Evolutionary conservation across 208 protist species (phyloP), one percentile per base, ranked within the genome.

Genomic region (Crithidia sp.): DNA sequence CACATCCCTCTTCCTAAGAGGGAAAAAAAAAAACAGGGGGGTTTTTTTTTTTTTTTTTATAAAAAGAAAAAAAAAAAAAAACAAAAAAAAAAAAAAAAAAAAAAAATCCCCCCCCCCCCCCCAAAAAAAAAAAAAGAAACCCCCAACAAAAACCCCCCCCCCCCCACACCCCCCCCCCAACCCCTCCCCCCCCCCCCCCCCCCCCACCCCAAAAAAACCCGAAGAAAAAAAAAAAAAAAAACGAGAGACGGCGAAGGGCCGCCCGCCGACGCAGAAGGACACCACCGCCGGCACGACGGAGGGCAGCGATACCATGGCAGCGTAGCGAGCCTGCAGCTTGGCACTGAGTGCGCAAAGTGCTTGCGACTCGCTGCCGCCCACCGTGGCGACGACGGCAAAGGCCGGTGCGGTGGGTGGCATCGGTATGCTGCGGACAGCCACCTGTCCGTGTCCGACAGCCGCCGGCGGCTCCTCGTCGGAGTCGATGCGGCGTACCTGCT

Each of bases 271-370:
- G 40, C 71, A 56, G 59, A 94, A 88, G 16, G 44, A 55, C 0
- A 94, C 76, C 7, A 94, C 65, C n/a, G 63, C 53, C 2, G 89
- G 89, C 6, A 94, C 86, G 41, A 36, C 43, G 1, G 58, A 49
- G 28, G 81, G 61, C 63, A 92, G 75, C 7, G 68, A 65, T 10
- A 74, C 45, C 64, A 91, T 76, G 0, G 58, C 61, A 2, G 39
- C 56, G 59, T 74, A 74, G 7, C 71, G 41, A 9, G 28, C 17
- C 57, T 68, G 45, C 36, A 85, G 41, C 49, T 58, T 58, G 12
- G 36, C 67, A 19, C 45, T 66, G 17, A 67, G 53, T 41, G 52
- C 60, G 14, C 43, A 53, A 14, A 84, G 39, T 4, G 58, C 49
- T 19, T 55, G 64, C 19, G 49, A 67, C 56, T 75, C 70, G 2